These are phyloP conservation scores for Backusella sp. DNA, from an alignment of 192 early-diverging fungal species.

Conservation along the genomic window DNA sequence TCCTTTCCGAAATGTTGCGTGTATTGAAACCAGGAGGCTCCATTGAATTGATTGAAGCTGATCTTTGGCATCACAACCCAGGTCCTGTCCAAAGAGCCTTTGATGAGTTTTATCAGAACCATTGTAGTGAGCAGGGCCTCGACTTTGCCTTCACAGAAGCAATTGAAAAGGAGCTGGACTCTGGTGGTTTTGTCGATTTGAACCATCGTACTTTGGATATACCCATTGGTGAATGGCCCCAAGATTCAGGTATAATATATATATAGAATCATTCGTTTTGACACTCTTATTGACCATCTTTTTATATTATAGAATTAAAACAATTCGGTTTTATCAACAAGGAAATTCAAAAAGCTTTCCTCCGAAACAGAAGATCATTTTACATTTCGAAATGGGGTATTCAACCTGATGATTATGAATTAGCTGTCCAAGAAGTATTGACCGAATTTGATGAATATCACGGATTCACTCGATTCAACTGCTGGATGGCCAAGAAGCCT, in stretches of 20 bases:
- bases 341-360: constrained; percentile 28
- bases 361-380: constrained; percentile 28
- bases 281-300: not conserved
- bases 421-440: constrained; percentile 30
- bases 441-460: constrained; percentile 39
- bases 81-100: constrained; percentile 32
- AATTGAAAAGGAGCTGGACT: constrained; percentile 4
- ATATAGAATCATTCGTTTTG: not conserved
- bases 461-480: constrained; percentile 28
- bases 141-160: constrained; percentile 18
- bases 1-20: constrained; percentile 32
- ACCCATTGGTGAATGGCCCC: constrained; percentile 40
- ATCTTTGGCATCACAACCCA: constrained; percentile 35
- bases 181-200: constrained; percentile 22
- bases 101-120: constrained; percentile 18
- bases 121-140: constrained; percentile 20
- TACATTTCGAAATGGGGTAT: constrained; percentile 33
- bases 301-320: constrained; percentile 30
- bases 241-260: constrained; percentile 24
- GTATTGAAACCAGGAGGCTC: constrained; percentile 31
- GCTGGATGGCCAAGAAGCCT: constrained; percentile 32
- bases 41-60: constrained; percentile 35
- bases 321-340: constrained; percentile 42
- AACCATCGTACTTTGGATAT: constrained; percentile 31
- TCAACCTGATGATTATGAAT: constrained; percentile 30